A percentile compares a stretch with the other conserved stretches of the same genome.
Conservation (phyloP, 352 stramenopile genomes). For the Lagenidium sp. region DNA sequence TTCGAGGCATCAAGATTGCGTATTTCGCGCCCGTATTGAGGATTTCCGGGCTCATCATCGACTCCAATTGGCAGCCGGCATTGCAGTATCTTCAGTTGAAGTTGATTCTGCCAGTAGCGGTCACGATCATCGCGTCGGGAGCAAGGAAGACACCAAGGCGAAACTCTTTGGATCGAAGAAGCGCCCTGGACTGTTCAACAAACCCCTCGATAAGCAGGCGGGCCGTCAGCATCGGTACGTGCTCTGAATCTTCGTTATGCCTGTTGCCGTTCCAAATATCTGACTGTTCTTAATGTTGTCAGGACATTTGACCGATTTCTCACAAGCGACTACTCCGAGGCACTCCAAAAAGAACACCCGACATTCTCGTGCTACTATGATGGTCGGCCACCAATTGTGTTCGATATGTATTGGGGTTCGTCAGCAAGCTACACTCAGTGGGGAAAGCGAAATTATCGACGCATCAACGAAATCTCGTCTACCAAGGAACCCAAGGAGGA, state of each 20-base stretch:
- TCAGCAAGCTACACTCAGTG: slow-evolving; percentile 51
- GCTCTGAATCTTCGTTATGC: neutral
- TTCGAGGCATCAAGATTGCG: slow-evolving; percentile 51
- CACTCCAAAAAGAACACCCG: slow-evolving; percentile 43
- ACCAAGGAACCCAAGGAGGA: slow-evolving; percentile 26
- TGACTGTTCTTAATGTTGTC: neutral
- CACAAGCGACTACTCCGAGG: slow-evolving; percentile 45
- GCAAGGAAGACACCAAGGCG: slow-evolving; percentile 34
- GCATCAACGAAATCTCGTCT: slow-evolving; percentile 20
- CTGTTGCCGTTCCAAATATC: neutral
- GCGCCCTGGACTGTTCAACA: slow-evolving; percentile 52
- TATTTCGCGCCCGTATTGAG: slow-evolving; percentile 63
- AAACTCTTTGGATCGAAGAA: slow-evolving; percentile 49
- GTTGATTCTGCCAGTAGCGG: slow-evolving; percentile 20
- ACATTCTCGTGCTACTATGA: slow-evolving; percentile 58
- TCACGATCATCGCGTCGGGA: slow-evolving; percentile 10
- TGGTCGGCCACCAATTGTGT: slow-evolving; percentile 18
- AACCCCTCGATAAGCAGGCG: slow-evolving; percentile 39
- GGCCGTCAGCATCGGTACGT: slow-evolving; percentile 37
- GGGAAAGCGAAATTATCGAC: slow-evolving; percentile 34
- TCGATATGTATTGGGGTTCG: slow-evolving; percentile 61
- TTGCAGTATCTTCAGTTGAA: slow-evolving; percentile 62
- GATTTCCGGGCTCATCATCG: slow-evolving; percentile 80
- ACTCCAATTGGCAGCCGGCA: slow-evolving; percentile 67
- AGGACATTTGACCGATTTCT: slow-evolving; percentile 69